Base-by-base conservation (phyloP, 1,284 basidiomycete genomes). In the Melampsora larici-populina region DNA sequence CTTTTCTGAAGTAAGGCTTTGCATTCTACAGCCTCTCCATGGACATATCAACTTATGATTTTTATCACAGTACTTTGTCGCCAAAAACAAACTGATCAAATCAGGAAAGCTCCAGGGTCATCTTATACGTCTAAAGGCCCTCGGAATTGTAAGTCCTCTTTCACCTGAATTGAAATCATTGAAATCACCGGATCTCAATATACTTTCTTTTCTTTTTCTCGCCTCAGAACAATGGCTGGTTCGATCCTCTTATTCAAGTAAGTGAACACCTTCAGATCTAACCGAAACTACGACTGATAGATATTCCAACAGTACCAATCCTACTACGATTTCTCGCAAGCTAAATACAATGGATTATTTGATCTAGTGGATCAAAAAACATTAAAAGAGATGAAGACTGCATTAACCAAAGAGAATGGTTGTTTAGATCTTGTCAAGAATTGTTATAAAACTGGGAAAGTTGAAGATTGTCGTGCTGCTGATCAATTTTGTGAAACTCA, bases 171-270 rank as follows among this genome's bases (percentile, higher is more conserved):
- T n/a, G n/a, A n/a, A n/a, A n/a, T n/a, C n/a, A n/a, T 2, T 18
- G 21, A 68, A 8, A 24, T 24, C 15, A 17, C 51, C 29, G 15
- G 9, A 29, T 15, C 5, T 36, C 29, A 17, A 55, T 24, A 68
- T 68, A 49, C 24, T 17, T 4, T 33, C 1, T 18, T 58, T 31
- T 8, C 2, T 40, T 55, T 18, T 58, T 36, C 58, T 29, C 36
- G 58, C 29, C 31, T 26, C 63, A 78, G 76, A 78, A 69, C 63
- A 78, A 70, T 21, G 68, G 68, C 48, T 78, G 76, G 76, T 70
- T 70, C n/a, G 60, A 70, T 40, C 76, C 76, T 21, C 40, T 49
- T n/a, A 65, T 64, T 26, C 76, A 78, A 48, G 76, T 29, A 58
- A 58, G 55, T 58, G 24, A 58, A 15, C 26, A 1, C 58, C 36